Evolutionary conservation across 2,329 filamentous ascomycete species (phyloP), one percentile per base, ranked within the genome.

Genomic region (Colletotrichum eleusines): DNA sequence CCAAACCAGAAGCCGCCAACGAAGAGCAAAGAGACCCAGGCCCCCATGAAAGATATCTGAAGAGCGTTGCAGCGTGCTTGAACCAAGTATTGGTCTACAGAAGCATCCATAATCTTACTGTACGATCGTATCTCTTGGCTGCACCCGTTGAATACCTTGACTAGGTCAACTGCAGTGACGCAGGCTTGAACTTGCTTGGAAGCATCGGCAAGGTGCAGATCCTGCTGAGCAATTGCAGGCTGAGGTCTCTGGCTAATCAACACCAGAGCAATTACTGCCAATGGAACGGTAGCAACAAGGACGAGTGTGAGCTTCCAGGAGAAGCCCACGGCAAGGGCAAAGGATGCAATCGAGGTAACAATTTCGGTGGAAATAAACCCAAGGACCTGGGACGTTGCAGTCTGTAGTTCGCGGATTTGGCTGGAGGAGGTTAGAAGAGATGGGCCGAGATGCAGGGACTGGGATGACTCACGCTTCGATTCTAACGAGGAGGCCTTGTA

Each of bases 1-100:
- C 94, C 95, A 75, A 95, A 97, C 89, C 93, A 97, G 76, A 98
- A 98, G 0, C 94, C 95, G 68, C 94, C 88, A 0, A 97, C 91
- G 74, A 98, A 98, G 78, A 98, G 90, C 1, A 85, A 86, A 4
- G 94, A 87, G 38, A 92, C 90, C 83, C 94, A 90, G 74, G 97
- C 88, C 57, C 91, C 90, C 62, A 93, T 86, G 58, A 92, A 88
- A 0, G 90, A 91, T 76, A 93, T 90, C 76, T 97, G 94, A 3
- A 90, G 78, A 0, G 92, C 90, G 74, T 90, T 92, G 20, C 89
- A 86, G 55, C 88, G 85, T 0, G 92, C 92, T 77, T 95, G 93
- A 20, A 87, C 82, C 14, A 90, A 81, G 74, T 94, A 97, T 63
- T 88, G 86, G 1, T 78, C 80, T 28, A 89, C 89, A 1, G 93